These are phyloP conservation scores for Rostrohypoxylon terebratum DNA, from an alignment of 495 filamentous ascomycete genomes.

Conservation along the genomic window DNA sequence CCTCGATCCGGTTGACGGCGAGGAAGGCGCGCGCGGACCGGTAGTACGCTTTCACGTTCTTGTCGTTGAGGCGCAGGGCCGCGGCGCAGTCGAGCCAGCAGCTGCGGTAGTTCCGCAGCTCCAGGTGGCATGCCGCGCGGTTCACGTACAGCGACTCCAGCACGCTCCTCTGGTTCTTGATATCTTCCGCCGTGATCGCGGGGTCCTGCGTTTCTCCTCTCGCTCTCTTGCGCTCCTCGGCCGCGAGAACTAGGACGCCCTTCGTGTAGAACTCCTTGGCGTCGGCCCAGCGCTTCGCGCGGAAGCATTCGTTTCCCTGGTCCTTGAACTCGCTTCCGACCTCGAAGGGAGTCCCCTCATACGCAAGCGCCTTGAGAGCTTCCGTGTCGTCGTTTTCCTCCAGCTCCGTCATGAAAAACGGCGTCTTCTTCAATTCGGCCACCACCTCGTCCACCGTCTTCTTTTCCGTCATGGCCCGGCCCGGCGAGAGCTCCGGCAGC, in stretches of 20 bases:
- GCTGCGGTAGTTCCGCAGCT: slow-evolving; percentile 79
- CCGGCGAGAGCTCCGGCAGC: slow-evolving; percentile 66
- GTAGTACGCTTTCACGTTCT: slow-evolving; percentile 89
- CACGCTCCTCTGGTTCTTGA: slow-evolving; percentile 66
- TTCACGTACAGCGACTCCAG: slow-evolving; percentile 86
- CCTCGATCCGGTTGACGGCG: slow-evolving; percentile 74
- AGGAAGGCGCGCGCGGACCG: slow-evolving; percentile 81
- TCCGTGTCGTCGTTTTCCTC: slow-evolving; percentile 86
- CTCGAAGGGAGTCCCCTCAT: slow-evolving; percentile 89
- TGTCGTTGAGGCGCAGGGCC: slow-evolving; percentile 80
- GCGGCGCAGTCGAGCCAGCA: slow-evolving; percentile 83
- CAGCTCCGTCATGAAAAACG: slow-evolving; percentile 95
- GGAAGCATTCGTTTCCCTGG: slow-evolving; percentile 89
- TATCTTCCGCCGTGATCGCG: slow-evolving; percentile 59
- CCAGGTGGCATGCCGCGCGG: slow-evolving; percentile 85
- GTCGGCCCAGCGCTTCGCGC: slow-evolving; percentile 78
- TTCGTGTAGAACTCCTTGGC: slow-evolving; percentile 93
- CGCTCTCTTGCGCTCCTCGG: slow-evolving; percentile 62
- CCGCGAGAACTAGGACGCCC: slow-evolving; percentile 73
- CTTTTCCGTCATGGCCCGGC: slow-evolving; percentile 67
- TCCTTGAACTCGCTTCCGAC: slow-evolving; percentile 82
- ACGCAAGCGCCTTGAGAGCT: slow-evolving; percentile 87
- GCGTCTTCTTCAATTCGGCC: slow-evolving; percentile 80
- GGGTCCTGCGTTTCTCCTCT: slow-evolving; percentile 38
- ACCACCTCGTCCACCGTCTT: slow-evolving; percentile 78